Base-by-base conservation (phyloP, 2,329 filamentous ascomycete species). In the Fusarium chuoi region DNA sequence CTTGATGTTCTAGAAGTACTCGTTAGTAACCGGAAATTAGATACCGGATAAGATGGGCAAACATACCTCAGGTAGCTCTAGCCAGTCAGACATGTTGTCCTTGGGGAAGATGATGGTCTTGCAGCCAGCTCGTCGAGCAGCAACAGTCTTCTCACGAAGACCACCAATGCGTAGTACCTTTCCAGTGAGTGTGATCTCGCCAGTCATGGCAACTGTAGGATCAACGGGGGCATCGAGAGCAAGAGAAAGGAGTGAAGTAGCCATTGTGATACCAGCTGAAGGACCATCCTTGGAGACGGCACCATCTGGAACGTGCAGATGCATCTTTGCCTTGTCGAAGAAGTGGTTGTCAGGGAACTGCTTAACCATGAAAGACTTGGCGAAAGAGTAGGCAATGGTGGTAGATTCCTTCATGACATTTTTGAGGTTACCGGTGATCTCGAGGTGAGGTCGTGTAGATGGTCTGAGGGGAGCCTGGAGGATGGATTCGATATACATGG, bases 331-430 rank as follows among this genome's bases (percentile, higher is more conserved):
- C 85, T 96, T 95, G 80, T 98, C 94, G 79, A 99, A 98, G 87
- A 98, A 99, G 81, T 91, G 90, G 83, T 99, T 99, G 66, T 94
- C 91, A 1, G 95, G 92, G 85, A 95, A 99, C 45, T 93, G 85
- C 79, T 91, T 92, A 13, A 93, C 95, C 88, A 98, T 91, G 68
- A 96, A 87, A 2, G 94, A 92, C 85, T 98, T 98, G 78, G 94
- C 92, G 79, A 98, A 99, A 1, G 94, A 97, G 86, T 99, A 98
- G 52, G 96, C 97, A 74, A 99, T 98, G 6, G 91, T 88, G 0
- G 95, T 96, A 5, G 95, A 98, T 84, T 99, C 96, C 84, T 98
- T 98, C 97, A 99, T 99, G 44, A 99, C 96, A 22, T 90, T 90
- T 85, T 98, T 96, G 55, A 99, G 88, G 80, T 98, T 98, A 67